Base-by-base conservation (phyloP, 108 stramenopile genomes). In the Cyclotella choctawhatcheeana region DNA sequence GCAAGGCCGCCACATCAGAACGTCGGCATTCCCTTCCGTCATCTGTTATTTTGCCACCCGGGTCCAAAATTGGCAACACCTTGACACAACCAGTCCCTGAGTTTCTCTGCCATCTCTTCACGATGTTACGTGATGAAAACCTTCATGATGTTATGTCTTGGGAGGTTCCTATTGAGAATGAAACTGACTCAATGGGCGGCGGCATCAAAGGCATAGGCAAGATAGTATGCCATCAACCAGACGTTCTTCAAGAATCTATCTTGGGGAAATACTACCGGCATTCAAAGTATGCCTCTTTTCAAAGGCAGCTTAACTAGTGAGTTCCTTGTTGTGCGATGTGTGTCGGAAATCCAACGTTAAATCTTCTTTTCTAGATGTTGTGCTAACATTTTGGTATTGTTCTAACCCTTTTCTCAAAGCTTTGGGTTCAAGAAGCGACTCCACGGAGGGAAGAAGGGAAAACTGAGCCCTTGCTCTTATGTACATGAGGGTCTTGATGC, bases 371-470 rank as follows among this genome's bases (percentile, higher is more conserved):
- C n/a, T n/a, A n/a, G n/a, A n/a, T n/a, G n/a, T n/a, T n/a, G n/a
- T n/a, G n/a, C n/a, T n/a, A n/a, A n/a, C n/a, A n/a, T n/a, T n/a
- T n/a, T n/a, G n/a, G n/a, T n/a, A n/a, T n/a, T n/a, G n/a, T n/a
- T n/a, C n/a, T n/a, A n/a, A n/a, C n/a, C n/a, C n/a, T n/a, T n/a
- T n/a, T n/a, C n/a, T n/a, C n/a, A n/a, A n/a, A 82, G 83, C 78
- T 85, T 85, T 55, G 84, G 84, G 16, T 85, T 85, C 70, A 82
- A 82, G 50, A 85, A 85, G 47, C 54, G 69, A 12, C 40, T 79
- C 25, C 78, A 82, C 40, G 79, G 79, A 32, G 54, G 59, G 12
- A 80, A 60, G 50, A 80, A 74, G 68, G 79, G 79, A 2, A 81
- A 81, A 45, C 24, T 85, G 54, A 53, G 67, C 13, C 84, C 84